phyloP scores from a whole-genome alignment of 1,284 basidiomycete species.

The Cryptococcus sp. region DNA sequence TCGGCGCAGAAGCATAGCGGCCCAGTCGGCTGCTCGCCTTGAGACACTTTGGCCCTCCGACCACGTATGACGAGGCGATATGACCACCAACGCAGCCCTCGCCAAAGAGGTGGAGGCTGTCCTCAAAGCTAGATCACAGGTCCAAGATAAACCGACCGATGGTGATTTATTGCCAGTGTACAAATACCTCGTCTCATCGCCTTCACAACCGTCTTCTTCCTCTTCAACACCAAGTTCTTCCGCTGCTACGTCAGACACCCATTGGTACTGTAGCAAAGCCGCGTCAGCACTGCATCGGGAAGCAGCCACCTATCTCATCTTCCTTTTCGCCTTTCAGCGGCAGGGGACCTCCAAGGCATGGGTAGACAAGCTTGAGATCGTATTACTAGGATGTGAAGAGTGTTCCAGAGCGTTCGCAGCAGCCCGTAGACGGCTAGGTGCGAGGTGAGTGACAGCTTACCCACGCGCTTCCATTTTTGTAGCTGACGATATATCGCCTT shows the following conservation, averaged over 20 bases:
- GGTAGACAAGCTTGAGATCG: constrained; percentile 62
- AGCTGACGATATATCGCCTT: not conserved
- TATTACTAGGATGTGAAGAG: constrained; percentile 64
- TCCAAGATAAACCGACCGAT: constrained; percentile 51
- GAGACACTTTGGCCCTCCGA: not conserved
- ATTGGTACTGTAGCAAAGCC: constrained; percentile 47
- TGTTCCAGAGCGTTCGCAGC: constrained; percentile 69
- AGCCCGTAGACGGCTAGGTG: constrained; percentile 64
- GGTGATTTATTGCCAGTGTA: constrained; percentile 61
- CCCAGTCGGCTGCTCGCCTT: too few relatives aligned
- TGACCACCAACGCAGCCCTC: not conserved
- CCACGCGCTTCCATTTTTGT: not conserved
- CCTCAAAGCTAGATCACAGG: constrained; percentile 28
- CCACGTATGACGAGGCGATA: not conserved
- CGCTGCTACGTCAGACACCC: constrained; percentile 10
- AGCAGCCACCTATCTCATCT: constrained; percentile 74
- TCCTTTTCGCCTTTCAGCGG: constrained; percentile 71
- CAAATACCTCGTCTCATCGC: constrained; percentile 57
- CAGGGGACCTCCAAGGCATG: constrained; percentile 64
- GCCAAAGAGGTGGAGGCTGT: constrained; percentile 38
- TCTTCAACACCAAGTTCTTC: constrained; percentile 4
- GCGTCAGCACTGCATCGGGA: constrained; percentile 26
- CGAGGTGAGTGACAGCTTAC: constrained; percentile 62
- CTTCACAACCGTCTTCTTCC: constrained; percentile 12
- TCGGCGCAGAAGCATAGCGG: too few relatives aligned